These are phyloP conservation scores for Globisporangium spinosum DNA, from an alignment of 352 stramenopile species.

Conservation along the genomic window DNA sequence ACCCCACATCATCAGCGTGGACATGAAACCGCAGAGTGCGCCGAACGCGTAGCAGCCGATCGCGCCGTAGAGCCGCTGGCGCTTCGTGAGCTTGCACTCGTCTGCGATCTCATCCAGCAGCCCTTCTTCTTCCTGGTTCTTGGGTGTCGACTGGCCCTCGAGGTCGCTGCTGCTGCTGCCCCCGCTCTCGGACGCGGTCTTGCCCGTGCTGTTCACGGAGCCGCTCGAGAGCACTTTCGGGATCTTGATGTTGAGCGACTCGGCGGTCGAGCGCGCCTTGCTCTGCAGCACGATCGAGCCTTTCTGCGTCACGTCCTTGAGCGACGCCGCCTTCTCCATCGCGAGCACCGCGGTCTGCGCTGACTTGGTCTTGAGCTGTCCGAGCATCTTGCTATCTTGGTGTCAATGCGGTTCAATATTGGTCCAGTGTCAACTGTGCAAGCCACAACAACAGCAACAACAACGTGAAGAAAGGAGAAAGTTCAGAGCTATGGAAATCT, in stretches of 20 bases:
- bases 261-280: slow-evolving; percentile 44
- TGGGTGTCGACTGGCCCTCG: slow-evolving; percentile 24
- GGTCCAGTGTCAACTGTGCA: neutral
- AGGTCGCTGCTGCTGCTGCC: slow-evolving; percentile 24
- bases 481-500: neutral
- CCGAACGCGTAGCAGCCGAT: slow-evolving; percentile 71
- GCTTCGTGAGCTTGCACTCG: slow-evolving; percentile 76
- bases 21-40: slow-evolving; percentile 69
- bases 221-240: slow-evolving; percentile 30
- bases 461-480: neutral
- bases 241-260: slow-evolving; percentile 53
- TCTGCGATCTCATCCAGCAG: slow-evolving; percentile 65
- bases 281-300: slow-evolving; percentile 40
- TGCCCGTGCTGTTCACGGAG: slow-evolving; percentile 22
- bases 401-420: slow-evolving; percentile 25
- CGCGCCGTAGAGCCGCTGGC: slow-evolving; percentile 72
- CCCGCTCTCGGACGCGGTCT: slow-evolving; percentile 31
- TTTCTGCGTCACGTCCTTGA: slow-evolving; percentile 57
- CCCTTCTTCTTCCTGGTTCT: slow-evolving; percentile 67
- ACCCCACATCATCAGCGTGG: slow-evolving; percentile 79
- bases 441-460: neutral
- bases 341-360: slow-evolving; percentile 48
- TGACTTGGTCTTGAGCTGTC: slow-evolving; percentile 60
- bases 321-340: slow-evolving; percentile 47
- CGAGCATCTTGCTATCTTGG: slow-evolving; percentile 50